A percentile compares a stretch with the other conserved stretches of the same genome.
Conservation (phyloP, 163 green algal genomes). For the Prototheca wickerhamii region DNA sequence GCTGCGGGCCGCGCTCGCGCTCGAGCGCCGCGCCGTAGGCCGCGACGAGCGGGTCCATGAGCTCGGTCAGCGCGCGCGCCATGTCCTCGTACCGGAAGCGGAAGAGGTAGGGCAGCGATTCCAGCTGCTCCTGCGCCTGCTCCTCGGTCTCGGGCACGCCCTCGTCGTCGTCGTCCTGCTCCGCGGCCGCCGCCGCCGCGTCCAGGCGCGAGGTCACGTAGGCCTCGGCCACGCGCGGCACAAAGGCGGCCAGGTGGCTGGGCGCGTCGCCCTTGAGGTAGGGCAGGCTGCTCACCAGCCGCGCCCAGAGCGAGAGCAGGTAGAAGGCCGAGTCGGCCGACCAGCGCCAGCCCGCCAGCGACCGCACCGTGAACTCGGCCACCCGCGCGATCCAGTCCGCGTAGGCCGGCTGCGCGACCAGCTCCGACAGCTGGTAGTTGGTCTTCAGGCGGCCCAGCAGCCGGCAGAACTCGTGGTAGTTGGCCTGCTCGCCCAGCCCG, state of each 20-base stretch:
- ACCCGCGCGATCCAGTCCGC: conserved; percentile 88
- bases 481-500: conserved; percentile 79
- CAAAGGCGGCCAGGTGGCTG: conserved; percentile 78
- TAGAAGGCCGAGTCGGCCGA: conserved; percentile 78
- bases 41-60: conserved; percentile 42
- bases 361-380: conserved; percentile 81
- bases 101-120: conserved; percentile 85
- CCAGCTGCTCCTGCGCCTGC: conserved; percentile 86
- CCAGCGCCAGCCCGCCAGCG: conserved; percentile 85
- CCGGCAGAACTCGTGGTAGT: conserved; percentile 96
- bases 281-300: conserved; percentile 82
- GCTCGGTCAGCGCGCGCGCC: conserved; percentile 42
- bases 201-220: conserved; percentile 63
- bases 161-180: conserved; percentile 33
- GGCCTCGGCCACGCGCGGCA: conserved; percentile 81
- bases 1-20: too few species aligned
- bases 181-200: neutral
- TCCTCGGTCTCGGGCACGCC: conserved; percentile 92
- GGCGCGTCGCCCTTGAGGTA: conserved; percentile 94
- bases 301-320: conserved; percentile 82
- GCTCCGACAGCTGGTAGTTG: conserved; percentile 93
- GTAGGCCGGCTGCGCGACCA: conserved; percentile 86
- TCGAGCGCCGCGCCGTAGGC: conserved; percentile 20
- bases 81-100: conserved; percentile 89
- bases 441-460: conserved; percentile 92